Percentiles rank a stretch among this genome's conserved stretches.
These are phyloP conservation scores for Bassia scoparia DNA, from an alignment of 148 eudicot genomes.

Conservation along the genomic window DNA sequence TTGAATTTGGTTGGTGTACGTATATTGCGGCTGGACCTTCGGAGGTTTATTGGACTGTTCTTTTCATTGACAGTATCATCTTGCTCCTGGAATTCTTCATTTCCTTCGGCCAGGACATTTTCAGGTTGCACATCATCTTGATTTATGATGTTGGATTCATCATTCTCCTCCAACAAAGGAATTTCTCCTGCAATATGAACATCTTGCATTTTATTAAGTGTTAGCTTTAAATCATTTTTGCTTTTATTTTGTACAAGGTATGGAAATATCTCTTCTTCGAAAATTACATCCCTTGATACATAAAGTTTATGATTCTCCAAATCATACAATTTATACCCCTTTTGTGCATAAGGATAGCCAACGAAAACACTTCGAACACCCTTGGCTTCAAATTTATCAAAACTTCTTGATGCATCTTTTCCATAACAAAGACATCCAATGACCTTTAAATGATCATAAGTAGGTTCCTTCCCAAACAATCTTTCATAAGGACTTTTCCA, in stretches of 20 bases:
- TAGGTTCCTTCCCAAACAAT: rapidly evolving
- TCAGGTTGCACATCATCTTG: no score
- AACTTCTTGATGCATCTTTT: rapidly evolving
- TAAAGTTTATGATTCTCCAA: neutral
- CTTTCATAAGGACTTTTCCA: neutral
- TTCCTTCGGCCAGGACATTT: no score
- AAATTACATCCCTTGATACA: neutral
- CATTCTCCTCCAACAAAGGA: no score
- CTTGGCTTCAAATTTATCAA: neutral
- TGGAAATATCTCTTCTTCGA: neutral
- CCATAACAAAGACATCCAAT: conserved; percentile 2
- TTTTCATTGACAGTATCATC: no score
- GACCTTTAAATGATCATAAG: neutral
- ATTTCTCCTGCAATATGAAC: neutral
- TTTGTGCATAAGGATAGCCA: neutral
- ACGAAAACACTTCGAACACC: neutral
- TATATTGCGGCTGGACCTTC: no score
- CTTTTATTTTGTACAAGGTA: neutral
- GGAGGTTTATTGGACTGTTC: no score
- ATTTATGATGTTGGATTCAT: no score
- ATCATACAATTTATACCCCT: conserved; percentile 1
- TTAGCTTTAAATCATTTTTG: neutral
- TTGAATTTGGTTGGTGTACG: no score
- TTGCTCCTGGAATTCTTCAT: no score
- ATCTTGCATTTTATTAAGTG: rapidly evolving